Evolutionary conservation across 352 stramenopile species (phyloP), one percentile per base, ranked within the genome.

Genomic region (Globisporangium cystogenes): DNA sequence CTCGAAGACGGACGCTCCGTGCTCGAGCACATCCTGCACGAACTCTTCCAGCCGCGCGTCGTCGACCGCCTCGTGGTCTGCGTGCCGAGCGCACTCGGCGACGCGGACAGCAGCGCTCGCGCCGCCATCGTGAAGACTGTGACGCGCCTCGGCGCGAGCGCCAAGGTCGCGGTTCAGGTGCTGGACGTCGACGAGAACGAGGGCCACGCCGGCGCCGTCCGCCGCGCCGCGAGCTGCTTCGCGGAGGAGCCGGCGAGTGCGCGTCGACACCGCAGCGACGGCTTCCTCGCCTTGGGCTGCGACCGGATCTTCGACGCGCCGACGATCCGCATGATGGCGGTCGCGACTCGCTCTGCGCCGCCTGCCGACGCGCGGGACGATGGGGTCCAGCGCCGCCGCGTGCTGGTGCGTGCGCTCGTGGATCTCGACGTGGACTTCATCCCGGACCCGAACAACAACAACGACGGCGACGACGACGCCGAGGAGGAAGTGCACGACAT

Each of bases 271-370:
- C 48, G 8, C 12, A 65, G 57, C 27, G 53, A 52, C 31, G 57
- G 57, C 1, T 62, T 68, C n/a, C 36, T 68, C 39, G 29, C 59
- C 10, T 15, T 62, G 21, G 15, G 52, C n/a, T 45, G 43, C 31
- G 26, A 49, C 20, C 62, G 48, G 15, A 48, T 53, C 46, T 68
- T 68, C 20, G 57, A 68, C 27, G 57, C 57, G 16, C 46, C 62
- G n/a, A 66, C 62, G 18, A 52, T 68, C 31, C 47, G 48, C 23
- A 68, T 68, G 58, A 68, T 68, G 62, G 43, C 60, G 12, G 26
- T 49, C 18, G 41, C 50, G 11, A 27, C 21, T 1, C 39, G 47
- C 26, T 36, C 36, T 15, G 15, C 20, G 6, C 10, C 20, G 14
- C 1, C 33, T 8, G 31, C 1, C 12, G 31, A 10, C 18, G 33